Conservation (phyloP, 2,329 filamentous ascomycete species). For the Penicillium expansum region DNA sequence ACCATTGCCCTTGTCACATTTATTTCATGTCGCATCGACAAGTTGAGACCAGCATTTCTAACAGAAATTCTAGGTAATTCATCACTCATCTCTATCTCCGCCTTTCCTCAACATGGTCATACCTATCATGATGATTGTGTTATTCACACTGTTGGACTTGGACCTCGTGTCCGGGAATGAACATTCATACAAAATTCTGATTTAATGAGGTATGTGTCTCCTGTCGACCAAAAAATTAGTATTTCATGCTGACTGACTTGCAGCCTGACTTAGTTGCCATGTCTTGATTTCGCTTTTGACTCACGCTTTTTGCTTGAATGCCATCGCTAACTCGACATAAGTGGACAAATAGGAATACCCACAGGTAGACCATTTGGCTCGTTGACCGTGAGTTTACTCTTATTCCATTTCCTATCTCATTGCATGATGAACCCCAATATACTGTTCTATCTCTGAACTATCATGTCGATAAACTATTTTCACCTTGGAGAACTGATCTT, state of each 20-base stretch:
- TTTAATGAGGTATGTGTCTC: slow-evolving; percentile 61
- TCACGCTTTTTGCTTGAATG: slow-evolving; percentile 22
- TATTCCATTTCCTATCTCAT: slow-evolving; percentile 9
- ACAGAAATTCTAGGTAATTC: slow-evolving; percentile 28
- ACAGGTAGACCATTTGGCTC: slow-evolving; percentile 2
- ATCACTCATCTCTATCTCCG: slow-evolving; percentile 13
- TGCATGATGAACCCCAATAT: slow-evolving; percentile 57
- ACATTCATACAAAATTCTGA: slow-evolving; percentile 67
- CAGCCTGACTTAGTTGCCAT: slow-evolving; percentile 45
- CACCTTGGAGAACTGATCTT: slow-evolving; percentile 65
- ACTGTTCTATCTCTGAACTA: slow-evolving; percentile 64
- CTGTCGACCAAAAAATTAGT: not conserved
- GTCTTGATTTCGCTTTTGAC: slow-evolving; percentile 26
- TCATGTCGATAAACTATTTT: slow-evolving; percentile 58
- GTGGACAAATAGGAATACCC: slow-evolving; percentile 19
- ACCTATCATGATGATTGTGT: slow-evolving; percentile 60
- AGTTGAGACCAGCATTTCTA: slow-evolving; percentile 19
- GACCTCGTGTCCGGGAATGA: slow-evolving; percentile 55
- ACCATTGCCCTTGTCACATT: slow-evolving; percentile 27
- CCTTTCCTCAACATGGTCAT: slow-evolving; percentile 31
- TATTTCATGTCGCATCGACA: slow-evolving; percentile 12
- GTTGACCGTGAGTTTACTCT: slow-evolving; percentile 24
- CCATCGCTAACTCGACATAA: slow-evolving; percentile 29
- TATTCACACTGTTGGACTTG: slow-evolving; percentile 71
- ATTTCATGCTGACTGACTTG: slow-evolving; percentile 34